Evolutionary conservation across 176 grass and related monocot genomes (phyloP), one percentile per base, ranked within the genome.

Genomic region (Eragrostis nindensis): DNA sequence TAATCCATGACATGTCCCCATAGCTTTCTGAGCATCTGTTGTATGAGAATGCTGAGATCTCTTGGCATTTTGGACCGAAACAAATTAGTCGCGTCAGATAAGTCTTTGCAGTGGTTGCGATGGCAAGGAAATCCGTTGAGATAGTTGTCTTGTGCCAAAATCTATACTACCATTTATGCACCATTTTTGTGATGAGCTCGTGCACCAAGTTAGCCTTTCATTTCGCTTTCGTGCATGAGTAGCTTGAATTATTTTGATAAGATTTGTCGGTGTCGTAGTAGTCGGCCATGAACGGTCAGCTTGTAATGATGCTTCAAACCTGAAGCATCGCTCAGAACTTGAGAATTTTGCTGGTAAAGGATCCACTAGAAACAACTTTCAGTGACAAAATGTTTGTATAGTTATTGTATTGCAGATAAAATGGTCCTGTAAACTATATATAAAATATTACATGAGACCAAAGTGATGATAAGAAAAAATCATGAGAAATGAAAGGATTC

Each of bases 21-120:
- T 36, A 19, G 36, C 56, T 67, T 70, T 53, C n/a, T 5, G 41
- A 25, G 49, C 19, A 46, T 41, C 80, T 72, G 74, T 29, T 57
- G 73, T 40, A 8, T 15, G 30, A 27, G 73, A 64, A 77, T 12
- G 25, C 76, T 16, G 44, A 57, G 38, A 86, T 52, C 4, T 61
- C 62, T 32, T 53, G 46, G 67, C 32, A 3, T 63, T 73, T n/a
- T 66, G 5, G 53, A 54, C 6, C 25, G 54, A 42, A 52, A 19
- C 42, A 71, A 62, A 72, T 62, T 10, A 42, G 27, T 17, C 19
- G 57, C 57, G 16, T 79, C 46, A 7, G 68, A 36, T 73, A 73
- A 79, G 59, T 55, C 68, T 27, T 65, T 53, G 47, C 59, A 54
- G 83, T 66, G 9, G 76, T 86, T 86, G 76, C 53, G 65, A 69